Base-by-base conservation (phyloP, 495 filamentous ascomycete species). In the Podospora anserina region DNA sequence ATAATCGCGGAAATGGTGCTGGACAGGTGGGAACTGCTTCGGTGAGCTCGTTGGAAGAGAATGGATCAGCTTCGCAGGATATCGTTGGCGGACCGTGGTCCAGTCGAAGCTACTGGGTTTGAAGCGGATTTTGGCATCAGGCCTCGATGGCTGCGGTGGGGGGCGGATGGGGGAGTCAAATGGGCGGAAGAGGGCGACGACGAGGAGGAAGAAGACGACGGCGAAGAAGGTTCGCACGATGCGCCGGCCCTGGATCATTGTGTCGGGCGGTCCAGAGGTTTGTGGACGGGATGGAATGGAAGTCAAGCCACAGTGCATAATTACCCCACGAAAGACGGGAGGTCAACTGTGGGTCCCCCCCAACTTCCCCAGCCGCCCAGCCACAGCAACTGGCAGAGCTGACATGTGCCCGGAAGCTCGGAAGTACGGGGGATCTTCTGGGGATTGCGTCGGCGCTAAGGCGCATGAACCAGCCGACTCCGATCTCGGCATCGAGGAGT, bases 71-170 rank as follows among this genome's bases (percentile, higher is more conserved):
- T 67, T 16, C 73, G 81, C 75, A 1, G 78, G 75, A 63, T 77
- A 73, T 19, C 68, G 70, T 18, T 71, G 70, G 55, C 62, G 61
- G 9, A 76, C 70, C 19, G 76, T 73, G 58, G 76, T 76, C 82
- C 82, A 84, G 76, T 84, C 77, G 67, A 80, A 82, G 69, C 72
- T 80, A 60, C 71, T 78, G 11, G 61, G 76, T 11, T 13, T 15
- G 23, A 58, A 58, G 55, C 2, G 55, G n/a, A 58, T 58, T 49
- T 13, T 11, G 39, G 13, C 2, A 49, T 49, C 39, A 6, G 15
- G 9, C 39, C 15, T 16, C 39, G 15, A 11, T 5, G 39, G 13
- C 39, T 11, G 39, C 39, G 39, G 39, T 49, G 9, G 5, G 9
- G 39, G 39, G 7, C 1, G 34, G 11, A 39, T 11, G 15, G 39